Evolutionary conservation across 2,329 filamentous ascomycete species (phyloP), one percentile per base, ranked within the genome.

Genomic region (Aureobasidium sp.): DNA sequence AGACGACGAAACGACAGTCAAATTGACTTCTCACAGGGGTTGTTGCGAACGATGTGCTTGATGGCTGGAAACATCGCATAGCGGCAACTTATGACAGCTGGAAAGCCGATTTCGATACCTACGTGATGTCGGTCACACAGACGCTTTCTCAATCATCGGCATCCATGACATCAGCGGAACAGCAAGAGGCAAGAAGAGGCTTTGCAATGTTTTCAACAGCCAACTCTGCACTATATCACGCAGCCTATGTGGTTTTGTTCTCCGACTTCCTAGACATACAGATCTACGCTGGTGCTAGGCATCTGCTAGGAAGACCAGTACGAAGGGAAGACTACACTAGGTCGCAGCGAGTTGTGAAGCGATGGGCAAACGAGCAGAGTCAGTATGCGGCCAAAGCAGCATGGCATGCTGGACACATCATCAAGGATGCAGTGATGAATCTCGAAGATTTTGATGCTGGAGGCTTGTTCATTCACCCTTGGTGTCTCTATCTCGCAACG

Each of bases 241-340:
- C 83, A 0, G 83, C 83, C 0, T 79, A 84, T 48, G 76, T 85
- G 7, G 75, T 83, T 0, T 74, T 87, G 2, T 76, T 84, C 62
- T 80, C 82, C 7, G 83, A 85, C 17, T 81, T 87, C 44, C 73
- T 86, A 0, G 83, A 87, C 66, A 73, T 87, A 0, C 84, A 87
- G 66, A 85, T 86, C 46, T 84, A 82, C 48, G 84, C 84, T 0
- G 84, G 84, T 0, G 81, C 84, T 3, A 72, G 77, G 1, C 79
- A 86, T 51, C 86, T 87, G 29, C 75, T 86, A 0, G 84, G 84
- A 0, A 76, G 82, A 0, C 77, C 79, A 0, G 82, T 85, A 1
- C 77, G 77, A 8, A 74, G 75, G 4, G 68, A 71, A 17, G 83
- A 85, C 65, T 81, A 81, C 53, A 72, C 76, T 4, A 77, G 78